These are phyloP conservation scores for Ramaria rubella DNA, from an alignment of 768 basidiomycete genomes.

Conservation along the genomic window DNA sequence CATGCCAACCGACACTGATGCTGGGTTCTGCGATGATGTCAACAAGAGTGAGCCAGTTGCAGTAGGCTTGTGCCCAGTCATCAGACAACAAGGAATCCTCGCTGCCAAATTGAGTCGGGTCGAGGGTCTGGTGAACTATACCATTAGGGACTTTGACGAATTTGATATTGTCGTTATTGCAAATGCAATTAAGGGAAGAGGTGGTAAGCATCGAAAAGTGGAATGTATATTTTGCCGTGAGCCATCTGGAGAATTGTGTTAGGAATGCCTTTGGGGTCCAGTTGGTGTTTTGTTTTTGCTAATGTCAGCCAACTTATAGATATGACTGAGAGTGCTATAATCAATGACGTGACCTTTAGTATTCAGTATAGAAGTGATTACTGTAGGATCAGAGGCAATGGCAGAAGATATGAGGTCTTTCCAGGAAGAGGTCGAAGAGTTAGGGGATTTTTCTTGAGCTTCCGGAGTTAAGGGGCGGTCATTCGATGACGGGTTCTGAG, in stretches of 20 bases:
- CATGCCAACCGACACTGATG: background rate
- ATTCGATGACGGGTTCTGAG: background rate
- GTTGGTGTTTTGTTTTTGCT: background rate
- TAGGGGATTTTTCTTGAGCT: background rate
- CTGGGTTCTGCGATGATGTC: background rate
- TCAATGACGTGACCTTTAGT: background rate
- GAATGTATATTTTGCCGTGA: background rate
- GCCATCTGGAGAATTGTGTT: background rate
- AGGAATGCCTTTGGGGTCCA: background rate
- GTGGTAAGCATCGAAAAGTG: background rate
- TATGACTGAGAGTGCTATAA: background rate
- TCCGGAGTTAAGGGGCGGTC: background rate
- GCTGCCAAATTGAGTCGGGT: background rate
- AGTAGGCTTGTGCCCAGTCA: background rate
- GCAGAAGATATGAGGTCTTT: background rate
- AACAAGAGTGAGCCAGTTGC: background rate
- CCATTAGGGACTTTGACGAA: background rate
- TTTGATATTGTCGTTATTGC: background rate
- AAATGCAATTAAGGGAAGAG: background rate
- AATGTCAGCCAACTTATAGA: background rate
- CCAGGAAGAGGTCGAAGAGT: background rate
- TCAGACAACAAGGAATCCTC: background rate
- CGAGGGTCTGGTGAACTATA: background rate
- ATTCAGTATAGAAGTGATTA: background rate
- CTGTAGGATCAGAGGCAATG: background rate